Conservation (phyloP, 2,329 filamentous ascomycete genomes). For the Fusarium solani-melongenae region DNA sequence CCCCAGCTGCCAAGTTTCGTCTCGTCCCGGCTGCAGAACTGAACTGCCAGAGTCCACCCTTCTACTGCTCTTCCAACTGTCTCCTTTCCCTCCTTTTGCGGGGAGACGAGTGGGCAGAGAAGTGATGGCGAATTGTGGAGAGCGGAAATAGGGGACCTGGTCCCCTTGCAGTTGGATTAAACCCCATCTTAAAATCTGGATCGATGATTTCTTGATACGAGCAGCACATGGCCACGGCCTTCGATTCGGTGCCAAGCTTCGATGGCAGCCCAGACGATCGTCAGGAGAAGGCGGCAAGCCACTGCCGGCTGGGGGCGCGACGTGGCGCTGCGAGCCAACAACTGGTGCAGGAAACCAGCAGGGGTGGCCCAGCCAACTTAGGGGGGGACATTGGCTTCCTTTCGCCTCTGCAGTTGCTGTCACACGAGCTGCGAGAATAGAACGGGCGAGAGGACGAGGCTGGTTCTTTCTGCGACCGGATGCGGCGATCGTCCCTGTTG, state of each 20-base stretch:
- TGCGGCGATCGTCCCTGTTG: background rate
- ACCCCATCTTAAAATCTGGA: conserved; percentile 5
- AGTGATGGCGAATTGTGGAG: background rate
- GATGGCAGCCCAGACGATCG: conserved; percentile 30
- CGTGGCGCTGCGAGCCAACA: conserved; percentile 23
- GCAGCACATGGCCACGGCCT: conserved; percentile 5
- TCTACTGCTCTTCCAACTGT: background rate
- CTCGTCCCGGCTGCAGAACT: background rate
- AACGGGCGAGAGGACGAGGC: background rate
- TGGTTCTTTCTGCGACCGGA: background rate
- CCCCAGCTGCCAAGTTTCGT: conserved; percentile 6
- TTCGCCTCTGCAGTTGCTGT: conserved; percentile 1
- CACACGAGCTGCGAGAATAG: conserved; percentile 7
- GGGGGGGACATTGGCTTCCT: background rate
- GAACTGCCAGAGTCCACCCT: background rate
- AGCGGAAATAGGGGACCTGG: conserved; percentile 13
- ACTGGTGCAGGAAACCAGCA: conserved; percentile 12
- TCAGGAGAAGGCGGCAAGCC: conserved; percentile 41
- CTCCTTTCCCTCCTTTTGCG: conserved; percentile 33
- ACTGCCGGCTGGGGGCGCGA: conserved; percentile 29
- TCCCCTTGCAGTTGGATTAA: background rate
- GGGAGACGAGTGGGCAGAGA: conserved; percentile 13
- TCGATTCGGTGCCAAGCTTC: conserved; percentile 31
- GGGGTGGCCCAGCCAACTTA: conserved; percentile 1
- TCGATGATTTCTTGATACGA: conserved; percentile 27